Base-by-base conservation (phyloP, 2,329 filamentous ascomycete genomes). In the Aspergillus sp. region DNA sequence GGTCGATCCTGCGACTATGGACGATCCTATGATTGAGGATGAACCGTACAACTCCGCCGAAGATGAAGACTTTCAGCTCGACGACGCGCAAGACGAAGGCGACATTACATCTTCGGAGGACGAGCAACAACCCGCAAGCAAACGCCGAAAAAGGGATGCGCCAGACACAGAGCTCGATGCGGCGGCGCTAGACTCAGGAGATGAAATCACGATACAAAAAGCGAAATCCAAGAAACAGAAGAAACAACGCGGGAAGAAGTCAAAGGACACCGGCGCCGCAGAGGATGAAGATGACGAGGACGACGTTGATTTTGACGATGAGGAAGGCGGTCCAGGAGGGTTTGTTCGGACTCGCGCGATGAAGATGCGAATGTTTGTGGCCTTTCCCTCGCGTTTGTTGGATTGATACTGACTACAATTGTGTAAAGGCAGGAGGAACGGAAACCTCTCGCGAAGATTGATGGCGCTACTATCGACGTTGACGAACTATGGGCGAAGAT, bases 301-400 rank as follows among this genome's bases (percentile, higher is more conserved):
- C 53, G 66, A 73, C 44, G 56, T 67, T 13, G 64, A 69, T 24
- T 62, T 60, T 17, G 68, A 72, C 48, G 69, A 72, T 47, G 68
- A 67, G 3, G 77, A 73, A 49, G 76, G 71, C 13, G 79, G 74
- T 4, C 70, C 76, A 17, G 78, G 78, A 9, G 78, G 78, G 0
- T 75, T 81, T 55, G 76, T 82, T 30, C 77, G 76, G 57, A 82
- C 81, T 19, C 69, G 81, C 45, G 76, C 77, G 16, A 81, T 82
- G 71, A 75, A 76, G 52, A 71, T 71, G 55, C 72, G 68, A 32
- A 75, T 79, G 72, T 77, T 68, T 49, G 71, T 55, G 53, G 41
- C 22, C 10, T 10, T 17, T n/a, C 33, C 32, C 22, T 24, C 35
- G 35, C 41, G 5, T 38, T 46, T n/a, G 8, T 47, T 46, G 7